A percentile compares a stretch with the other conserved stretches of the same genome.
Conservation (phyloP, 2,329 filamentous ascomycete species). For the Diaporthe humulicola region DNA sequence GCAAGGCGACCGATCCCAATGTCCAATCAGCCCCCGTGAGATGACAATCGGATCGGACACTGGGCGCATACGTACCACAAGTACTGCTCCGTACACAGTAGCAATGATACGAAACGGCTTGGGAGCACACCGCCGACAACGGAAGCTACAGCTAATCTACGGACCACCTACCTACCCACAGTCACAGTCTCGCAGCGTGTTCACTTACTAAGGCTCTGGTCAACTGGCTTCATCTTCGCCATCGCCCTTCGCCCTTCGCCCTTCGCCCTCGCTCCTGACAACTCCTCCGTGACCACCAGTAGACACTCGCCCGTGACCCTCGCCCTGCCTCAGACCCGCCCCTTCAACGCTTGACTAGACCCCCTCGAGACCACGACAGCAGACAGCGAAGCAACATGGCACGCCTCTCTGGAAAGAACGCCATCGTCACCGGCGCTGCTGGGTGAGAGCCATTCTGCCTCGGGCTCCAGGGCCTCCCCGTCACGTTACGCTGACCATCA, state of each 20-base stretch:
- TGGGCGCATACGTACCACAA: not conserved
- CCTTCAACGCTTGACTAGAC: not conserved
- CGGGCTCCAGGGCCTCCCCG: not conserved
- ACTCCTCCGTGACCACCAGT: not conserved
- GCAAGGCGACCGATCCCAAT: not conserved
- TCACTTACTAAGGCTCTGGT: conserved; percentile 1
- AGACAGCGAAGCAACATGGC: conserved; percentile 47
- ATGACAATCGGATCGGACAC: conserved; percentile 17
- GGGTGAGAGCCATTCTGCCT: conserved; percentile 70
- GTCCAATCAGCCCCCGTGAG: conserved; percentile 11
- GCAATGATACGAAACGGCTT: not conserved
- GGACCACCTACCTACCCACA: not conserved
- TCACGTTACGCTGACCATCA: not conserved
- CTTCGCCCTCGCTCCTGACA: not conserved
- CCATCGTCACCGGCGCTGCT: conserved; percentile 85
- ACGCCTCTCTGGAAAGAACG: conserved; percentile 71
- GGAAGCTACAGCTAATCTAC: conserved; percentile 26
- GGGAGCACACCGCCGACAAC: conserved; percentile 18
- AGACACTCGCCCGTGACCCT: not conserved
- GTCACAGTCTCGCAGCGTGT: conserved; percentile 4
- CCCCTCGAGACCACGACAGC: not conserved
- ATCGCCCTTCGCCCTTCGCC: not conserved
- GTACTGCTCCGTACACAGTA: not conserved
- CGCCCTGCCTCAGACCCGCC: not conserved
- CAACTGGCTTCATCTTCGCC: not conserved